phyloP scores from a whole-genome alignment of 2,329 filamentous ascomycete genomes.

The Exophiala sp. region DNA sequence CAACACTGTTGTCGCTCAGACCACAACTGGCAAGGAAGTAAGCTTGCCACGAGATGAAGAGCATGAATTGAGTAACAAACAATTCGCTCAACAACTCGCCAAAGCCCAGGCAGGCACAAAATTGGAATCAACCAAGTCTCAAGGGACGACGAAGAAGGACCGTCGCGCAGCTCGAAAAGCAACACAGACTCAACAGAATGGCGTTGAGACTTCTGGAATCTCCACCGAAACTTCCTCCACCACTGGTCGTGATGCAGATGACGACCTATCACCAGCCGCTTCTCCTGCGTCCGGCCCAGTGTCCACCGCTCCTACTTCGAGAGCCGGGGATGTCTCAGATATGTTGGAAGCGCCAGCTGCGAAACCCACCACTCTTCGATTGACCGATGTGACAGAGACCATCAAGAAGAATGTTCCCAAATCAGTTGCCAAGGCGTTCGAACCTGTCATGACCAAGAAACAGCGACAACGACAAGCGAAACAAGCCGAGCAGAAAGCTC shows the following conservation, averaged over 20 bases:
- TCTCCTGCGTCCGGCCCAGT: conserved; percentile 54
- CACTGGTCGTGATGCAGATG: conserved; percentile 68
- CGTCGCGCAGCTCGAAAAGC: conserved; percentile 42
- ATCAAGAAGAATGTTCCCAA: conserved; percentile 60
- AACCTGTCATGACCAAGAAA: conserved; percentile 83
- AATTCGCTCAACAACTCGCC: conserved; percentile 72
- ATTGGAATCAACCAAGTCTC: conserved; percentile 40
- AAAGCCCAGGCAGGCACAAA: conserved; percentile 68
- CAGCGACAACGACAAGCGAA: conserved; percentile 90
- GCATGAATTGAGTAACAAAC: conserved; percentile 64
- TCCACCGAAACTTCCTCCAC: conserved; percentile 65
- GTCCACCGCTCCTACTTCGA: conserved; percentile 44
- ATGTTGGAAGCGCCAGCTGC: conserved; percentile 76
- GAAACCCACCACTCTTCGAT: conserved; percentile 71
- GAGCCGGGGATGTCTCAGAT: conserved; percentile 72
- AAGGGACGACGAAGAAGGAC: conserved; percentile 30
- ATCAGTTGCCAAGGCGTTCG: conserved; percentile 56
- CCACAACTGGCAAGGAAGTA: conserved; percentile 30
- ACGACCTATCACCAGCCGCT: conserved; percentile 68
- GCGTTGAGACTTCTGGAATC: conserved; percentile 41
- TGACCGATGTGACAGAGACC: conserved; percentile 62
- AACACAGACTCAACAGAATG: conserved; percentile 50
- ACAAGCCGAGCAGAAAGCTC: conserved; percentile 72
- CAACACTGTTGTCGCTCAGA: conserved; percentile 32
- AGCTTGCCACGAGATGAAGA: conserved; percentile 43